Evolutionary conservation across 164 flowering plant species (phyloP).

Genomic region (Cinnamomum chago): DNA sequence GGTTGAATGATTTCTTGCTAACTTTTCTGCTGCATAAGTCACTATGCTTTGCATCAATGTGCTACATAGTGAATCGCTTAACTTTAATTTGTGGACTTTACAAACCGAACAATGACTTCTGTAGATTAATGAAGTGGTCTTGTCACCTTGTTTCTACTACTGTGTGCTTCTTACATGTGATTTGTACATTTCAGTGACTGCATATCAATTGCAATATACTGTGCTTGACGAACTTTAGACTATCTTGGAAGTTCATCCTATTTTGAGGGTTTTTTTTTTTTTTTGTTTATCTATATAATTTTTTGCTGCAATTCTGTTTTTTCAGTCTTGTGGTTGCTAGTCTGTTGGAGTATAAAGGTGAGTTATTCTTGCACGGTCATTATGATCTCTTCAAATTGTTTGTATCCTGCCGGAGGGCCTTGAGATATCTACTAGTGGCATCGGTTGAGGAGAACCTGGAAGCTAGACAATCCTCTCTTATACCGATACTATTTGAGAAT

Average conservation of each 20-base stretch:
- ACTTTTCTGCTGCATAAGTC: not conserved
- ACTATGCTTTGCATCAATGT: not conserved
- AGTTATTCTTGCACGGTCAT: constrained; percentile 5
- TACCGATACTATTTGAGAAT: constrained; percentile 26
- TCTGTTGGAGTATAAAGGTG: constrained; percentile 30
- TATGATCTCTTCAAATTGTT: constrained; percentile 50
- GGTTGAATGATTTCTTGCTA: not conserved
- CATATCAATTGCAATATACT: not conserved
- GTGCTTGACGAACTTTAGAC: not conserved
- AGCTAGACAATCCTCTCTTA: constrained; percentile 25
- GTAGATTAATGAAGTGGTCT: no score
- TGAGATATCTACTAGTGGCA: constrained; percentile 44
- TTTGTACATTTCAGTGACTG: not conserved
- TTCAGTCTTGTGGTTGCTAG: constrained; percentile 56
- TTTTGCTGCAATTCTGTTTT: constrained; percentile 4
- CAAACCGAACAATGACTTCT: no score
- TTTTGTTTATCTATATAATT: not conserved
- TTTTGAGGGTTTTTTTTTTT: not conserved
- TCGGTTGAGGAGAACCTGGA: constrained; percentile 37
- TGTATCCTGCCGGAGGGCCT: constrained; percentile 63
- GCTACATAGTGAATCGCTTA: no score
- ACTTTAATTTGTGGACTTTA: no score
- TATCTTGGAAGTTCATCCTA: not conserved
- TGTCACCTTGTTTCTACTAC: no score
- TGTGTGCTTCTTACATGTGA: not conserved